Evolutionary conservation across 495 filamentous ascomycete species (phyloP).

Genomic region (Collariella sp.): DNA sequence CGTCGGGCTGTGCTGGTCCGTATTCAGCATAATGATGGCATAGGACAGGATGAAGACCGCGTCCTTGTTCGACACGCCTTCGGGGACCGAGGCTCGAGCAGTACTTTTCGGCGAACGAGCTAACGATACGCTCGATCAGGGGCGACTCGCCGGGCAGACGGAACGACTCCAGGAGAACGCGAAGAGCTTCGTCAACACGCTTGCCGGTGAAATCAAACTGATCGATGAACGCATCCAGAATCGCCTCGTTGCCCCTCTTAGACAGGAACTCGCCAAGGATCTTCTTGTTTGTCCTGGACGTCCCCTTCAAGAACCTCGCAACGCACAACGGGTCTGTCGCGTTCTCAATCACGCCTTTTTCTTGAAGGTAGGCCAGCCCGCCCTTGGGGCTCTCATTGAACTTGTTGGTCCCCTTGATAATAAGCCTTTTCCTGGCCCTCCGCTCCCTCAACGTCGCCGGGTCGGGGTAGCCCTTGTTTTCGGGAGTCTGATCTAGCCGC

Average conservation of each 20-base stretch:
- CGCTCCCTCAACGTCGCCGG: conserved; percentile 54
- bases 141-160: conserved; percentile 86
- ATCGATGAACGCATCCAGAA: conserved; percentile 76
- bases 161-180: conserved; percentile 84
- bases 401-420: conserved; percentile 78
- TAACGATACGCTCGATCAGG: conserved; percentile 89
- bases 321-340: conserved; percentile 62
- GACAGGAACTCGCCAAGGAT: conserved; percentile 86
- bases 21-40: conserved; percentile 92
- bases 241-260: conserved; percentile 72
- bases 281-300: conserved; percentile 79
- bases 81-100: conserved; percentile 59
- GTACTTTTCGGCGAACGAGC: conserved; percentile 78
- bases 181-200: conserved; percentile 80
- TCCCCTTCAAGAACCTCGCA: conserved; percentile 76
- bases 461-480: conserved; percentile 59
- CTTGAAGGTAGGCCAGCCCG: conserved; percentile 75
- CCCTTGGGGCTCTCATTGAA: conserved; percentile 94
- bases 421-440: conserved; percentile 71
- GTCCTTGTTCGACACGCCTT: conserved; percentile 78
- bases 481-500: conserved; percentile 62
- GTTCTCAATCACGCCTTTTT: conserved; percentile 74
- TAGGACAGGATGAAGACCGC: conserved; percentile 88
- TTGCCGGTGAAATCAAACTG: conserved; percentile 79
- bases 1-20: conserved; percentile 91